Base-by-base conservation (phyloP, 345 rosid genomes). In the Dipteronia dyeriana region DNA sequence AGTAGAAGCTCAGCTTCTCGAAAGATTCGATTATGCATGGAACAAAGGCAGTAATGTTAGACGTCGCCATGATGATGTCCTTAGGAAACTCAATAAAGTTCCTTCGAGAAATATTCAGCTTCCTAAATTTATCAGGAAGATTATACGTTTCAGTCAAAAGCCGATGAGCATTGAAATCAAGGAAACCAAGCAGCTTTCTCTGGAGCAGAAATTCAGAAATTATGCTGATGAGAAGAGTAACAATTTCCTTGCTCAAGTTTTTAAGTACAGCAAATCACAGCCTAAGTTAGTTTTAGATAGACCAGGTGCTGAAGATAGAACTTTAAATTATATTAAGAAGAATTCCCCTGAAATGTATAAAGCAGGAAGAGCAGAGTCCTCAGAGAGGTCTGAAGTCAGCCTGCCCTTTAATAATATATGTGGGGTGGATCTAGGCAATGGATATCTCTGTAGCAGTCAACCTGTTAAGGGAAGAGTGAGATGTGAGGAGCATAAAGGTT, bases 21-120 rank as follows among this genome's bases (percentile, higher is more conserved):
- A 74, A 20, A 88, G 85, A 49, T 93, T 93, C 79, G 98, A 95
- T 71, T 95, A 93, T 79, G 99, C 96, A 26, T 95, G 98, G 99
- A 95, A 95, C 79, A 93, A 89, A 87, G 94, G 94, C 4, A 73
- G 88, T 45, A 93, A 95, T 20, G 93, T 90, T 70, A 78, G 71
- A 43, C 88, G 98, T 2, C 91, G 97, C 43, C 96, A 86, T 23
- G 26, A 79, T 63, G 94, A 89, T 75, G 70, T 93, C 53, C 85
- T 91, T 39, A 29, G 51, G 74, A 92, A 91, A 77, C 90, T 95
- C 11, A 67, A 83, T 13, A 77, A 87, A 76, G 66, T 71, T 54
- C 70, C 80, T 72, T 87, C 91, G 57, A 70, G 73, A 51, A 82
- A 69, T 49, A 49, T 53, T 26, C 75, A 76, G 76, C 71, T 70